phyloP scores from a whole-genome alignment of 1,139 yeast species.

The Pichia sp. region DNA sequence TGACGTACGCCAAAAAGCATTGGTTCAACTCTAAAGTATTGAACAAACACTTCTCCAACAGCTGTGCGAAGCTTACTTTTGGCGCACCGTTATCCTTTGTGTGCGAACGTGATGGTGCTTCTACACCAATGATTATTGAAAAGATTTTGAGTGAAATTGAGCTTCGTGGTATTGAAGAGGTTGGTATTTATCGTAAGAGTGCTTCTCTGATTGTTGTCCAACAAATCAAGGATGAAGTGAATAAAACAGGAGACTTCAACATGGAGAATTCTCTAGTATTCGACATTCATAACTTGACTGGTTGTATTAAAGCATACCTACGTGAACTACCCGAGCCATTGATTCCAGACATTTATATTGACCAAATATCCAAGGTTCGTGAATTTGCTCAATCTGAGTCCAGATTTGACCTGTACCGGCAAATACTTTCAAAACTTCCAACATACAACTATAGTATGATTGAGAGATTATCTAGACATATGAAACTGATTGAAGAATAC shows the following conservation, averaged over 20 bases:
- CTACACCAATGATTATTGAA: slow-evolving; percentile 60
- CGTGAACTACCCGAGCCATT: slow-evolving; percentile 89
- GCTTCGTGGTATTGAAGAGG: slow-evolving; percentile 76
- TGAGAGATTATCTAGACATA: slow-evolving; percentile 60
- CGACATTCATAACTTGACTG: slow-evolving; percentile 85
- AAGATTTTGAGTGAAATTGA: slow-evolving; percentile 70
- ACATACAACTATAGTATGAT: slow-evolving; percentile 59
- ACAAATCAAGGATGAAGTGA: slow-evolving; percentile 64
- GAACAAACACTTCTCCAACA: slow-evolving; percentile 26
- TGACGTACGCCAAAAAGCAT: slow-evolving; percentile 44
- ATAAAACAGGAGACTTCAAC: slow-evolving; percentile 59
- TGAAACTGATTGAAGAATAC: slow-evolving; percentile 40
- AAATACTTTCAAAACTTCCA: slow-evolving; percentile 50
- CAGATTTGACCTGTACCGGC: slow-evolving; percentile 36
- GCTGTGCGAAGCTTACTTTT: slow-evolving; percentile 47
- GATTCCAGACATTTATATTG: slow-evolving; percentile 54
- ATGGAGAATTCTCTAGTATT: slow-evolving; percentile 63
- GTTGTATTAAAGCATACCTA: slow-evolving; percentile 77
- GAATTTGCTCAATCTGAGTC: slow-evolving; percentile 28
- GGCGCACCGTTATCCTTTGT: slow-evolving; percentile 82
- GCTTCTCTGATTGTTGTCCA: slow-evolving; percentile 79
- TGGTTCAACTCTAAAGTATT: slow-evolving; percentile 46
- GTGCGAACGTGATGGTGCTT: slow-evolving; percentile 60
- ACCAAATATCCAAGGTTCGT: slow-evolving; percentile 37
- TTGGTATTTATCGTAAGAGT: slow-evolving; percentile 87